Base-by-base conservation (phyloP, 2,329 filamentous ascomycete genomes). In the Pezicula radicicola region DNA sequence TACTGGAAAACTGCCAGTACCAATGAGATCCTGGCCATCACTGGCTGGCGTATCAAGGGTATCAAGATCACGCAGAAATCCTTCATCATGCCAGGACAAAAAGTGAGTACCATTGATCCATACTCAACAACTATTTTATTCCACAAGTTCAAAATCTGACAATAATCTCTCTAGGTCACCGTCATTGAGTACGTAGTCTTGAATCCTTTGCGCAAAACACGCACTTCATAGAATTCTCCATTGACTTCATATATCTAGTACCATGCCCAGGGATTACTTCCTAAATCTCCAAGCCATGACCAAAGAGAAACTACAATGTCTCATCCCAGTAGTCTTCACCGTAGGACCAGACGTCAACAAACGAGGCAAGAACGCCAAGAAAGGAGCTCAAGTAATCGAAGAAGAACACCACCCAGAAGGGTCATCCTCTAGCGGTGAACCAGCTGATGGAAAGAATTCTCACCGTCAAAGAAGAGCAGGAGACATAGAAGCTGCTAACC, bases 221-320 rank as follows among this genome's bases (percentile, higher is more conserved):
- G 9, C 30, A 3, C 30, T 33, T 33, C 30, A 13, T 13, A 72
- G 70, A 49, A 71, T 74, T 16, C 27, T 33, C 30, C 28, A 49
- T 18, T 28, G 12, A 42, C 54, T 13, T 10, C 30, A 30, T 13
- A 10, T 33, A 10, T 33, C 30, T 33, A 81, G 76, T 55, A 84
- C 89, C 63, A 85, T 85, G 58, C 87, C 88, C 0, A 89, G 89
- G 65, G 90, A 95, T 70, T 93, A 94, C 70, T 83, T 81, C 53
- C 89, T 95, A 78, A 84, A 85, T 51, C 75, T 95, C 2, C 88
- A 92, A 66, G 90, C 90, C 51, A 96, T 95, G 90, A 95, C 90
- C 16, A 83, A 86, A 62, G 91, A 95, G 73, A 95, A 95, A 69
- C 78, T 94, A 3, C 88, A 92, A 57, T 92, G 94, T 67, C 78